Evolutionary conservation across 1,139 yeast genomes (phyloP).

Genomic region (Protomyces macrosporus): DNA sequence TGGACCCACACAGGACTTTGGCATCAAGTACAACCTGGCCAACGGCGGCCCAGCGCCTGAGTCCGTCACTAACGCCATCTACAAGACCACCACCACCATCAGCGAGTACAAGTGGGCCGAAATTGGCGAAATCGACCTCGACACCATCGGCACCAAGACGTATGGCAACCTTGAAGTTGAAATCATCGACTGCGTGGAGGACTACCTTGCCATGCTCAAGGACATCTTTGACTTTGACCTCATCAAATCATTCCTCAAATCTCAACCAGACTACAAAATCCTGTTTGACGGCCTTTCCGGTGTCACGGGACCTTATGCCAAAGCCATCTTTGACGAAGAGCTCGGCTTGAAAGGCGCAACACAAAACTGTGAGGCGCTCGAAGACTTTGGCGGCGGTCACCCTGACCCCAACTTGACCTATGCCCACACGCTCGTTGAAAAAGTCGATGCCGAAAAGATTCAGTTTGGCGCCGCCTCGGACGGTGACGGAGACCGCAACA

Average conservation of each 20-base stretch:
- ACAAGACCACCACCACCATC: slow-evolving; percentile 59
- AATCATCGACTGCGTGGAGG: slow-evolving; percentile 73
- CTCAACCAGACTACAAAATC: slow-evolving; percentile 57
- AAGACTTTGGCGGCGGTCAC: slow-evolving; percentile 95
- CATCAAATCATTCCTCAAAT: slow-evolving; percentile 64
- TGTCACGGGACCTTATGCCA: slow-evolving; percentile 95
- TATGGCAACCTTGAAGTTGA: slow-evolving; percentile 58
- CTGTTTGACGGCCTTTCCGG: slow-evolving; percentile 91
- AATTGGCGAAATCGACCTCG: slow-evolving; percentile 49
- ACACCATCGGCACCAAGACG: slow-evolving; percentile 49
- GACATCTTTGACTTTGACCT: slow-evolving; percentile 81
- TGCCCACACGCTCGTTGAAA: slow-evolving; percentile 78
- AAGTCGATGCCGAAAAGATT: slow-evolving; percentile 71
- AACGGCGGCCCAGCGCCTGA: slow-evolving; percentile 99
- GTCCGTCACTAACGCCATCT: slow-evolving; percentile 80
- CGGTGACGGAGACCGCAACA: slow-evolving; percentile 98
- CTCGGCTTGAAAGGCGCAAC: slow-evolving; percentile 66
- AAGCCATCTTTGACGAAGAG: slow-evolving; percentile 74
- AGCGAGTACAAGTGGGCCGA: slow-evolving; percentile 53
- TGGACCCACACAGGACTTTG: slow-evolving; percentile 81
- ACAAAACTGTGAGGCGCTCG: slow-evolving; percentile 72
- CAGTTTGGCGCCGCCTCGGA: slow-evolving; percentile 98
- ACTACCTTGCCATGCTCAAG: slow-evolving; percentile 72
- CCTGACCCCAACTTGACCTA: slow-evolving; percentile 98
- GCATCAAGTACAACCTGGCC: slow-evolving; percentile 89